Evolutionary conservation across 2,329 filamentous ascomycete species (phyloP).

Genomic region (Hypoxylon sp.): DNA sequence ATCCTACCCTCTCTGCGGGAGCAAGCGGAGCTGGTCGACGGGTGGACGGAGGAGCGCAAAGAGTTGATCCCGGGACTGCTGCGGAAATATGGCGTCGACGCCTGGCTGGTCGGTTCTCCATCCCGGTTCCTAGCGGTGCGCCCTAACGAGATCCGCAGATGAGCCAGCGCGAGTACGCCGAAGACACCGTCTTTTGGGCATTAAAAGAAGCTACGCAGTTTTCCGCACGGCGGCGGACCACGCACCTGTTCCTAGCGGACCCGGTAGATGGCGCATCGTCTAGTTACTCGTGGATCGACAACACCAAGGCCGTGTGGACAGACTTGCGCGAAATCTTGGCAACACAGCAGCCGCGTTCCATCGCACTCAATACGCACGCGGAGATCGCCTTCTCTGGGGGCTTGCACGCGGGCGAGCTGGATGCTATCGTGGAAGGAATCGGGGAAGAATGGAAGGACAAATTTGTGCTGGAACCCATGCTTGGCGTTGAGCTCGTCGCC

Average conservation of each 20-base stretch:
- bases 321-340: constrained; percentile 56
- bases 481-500: constrained; percentile 61
- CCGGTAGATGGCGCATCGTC: constrained; percentile 46
- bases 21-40: constrained; percentile 58
- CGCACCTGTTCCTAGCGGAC: constrained; percentile 62
- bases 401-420: constrained; percentile 62
- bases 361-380: constrained; percentile 60
- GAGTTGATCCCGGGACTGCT: constrained; percentile 58
- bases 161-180: constrained; percentile 64
- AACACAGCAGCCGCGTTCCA: constrained; percentile 52
- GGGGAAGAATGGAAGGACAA: constrained; percentile 55
- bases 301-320: constrained; percentile 59
- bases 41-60: constrained; percentile 59
- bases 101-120: constrained; percentile 58
- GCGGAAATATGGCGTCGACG: constrained; percentile 60
- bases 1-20: constrained; percentile 58
- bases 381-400: constrained; percentile 62
- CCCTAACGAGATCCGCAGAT: constrained; percentile 51
- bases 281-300: constrained; percentile 61
- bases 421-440: constrained; percentile 52
- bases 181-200: constrained; percentile 65
- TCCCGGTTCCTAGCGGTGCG: not conserved
- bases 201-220: constrained; percentile 61
- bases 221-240: constrained; percentile 63
- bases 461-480: constrained; percentile 59